Evolutionary conservation across 108 stramenopile genomes (phyloP).

Genomic region (Thalassiosira profunda): DNA sequence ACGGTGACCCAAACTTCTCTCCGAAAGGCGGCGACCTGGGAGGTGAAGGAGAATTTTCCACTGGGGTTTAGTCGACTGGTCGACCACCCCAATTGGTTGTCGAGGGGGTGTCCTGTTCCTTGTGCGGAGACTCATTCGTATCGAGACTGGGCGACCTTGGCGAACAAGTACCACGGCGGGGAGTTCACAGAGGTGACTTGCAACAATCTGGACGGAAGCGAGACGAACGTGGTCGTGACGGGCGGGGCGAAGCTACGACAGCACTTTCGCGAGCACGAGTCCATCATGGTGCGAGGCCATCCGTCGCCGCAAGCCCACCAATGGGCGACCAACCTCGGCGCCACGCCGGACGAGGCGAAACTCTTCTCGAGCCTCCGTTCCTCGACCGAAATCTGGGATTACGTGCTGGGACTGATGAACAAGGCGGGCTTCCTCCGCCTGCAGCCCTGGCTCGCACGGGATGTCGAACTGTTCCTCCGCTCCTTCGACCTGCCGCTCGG

Average conservation of each 20-base stretch:
- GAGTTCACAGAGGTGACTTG: background rate
- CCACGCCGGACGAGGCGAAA: conserved; percentile 1
- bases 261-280: background rate
- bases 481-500: conserved; percentile 7
- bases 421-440: conserved; percentile 23
- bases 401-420: conserved; percentile 15
- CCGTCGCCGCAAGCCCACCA: background rate
- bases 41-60: conserved; percentile 22
- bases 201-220: conserved; percentile 9
- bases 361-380: background rate
- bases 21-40: background rate
- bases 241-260: conserved; percentile 2
- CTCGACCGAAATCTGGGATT: conserved; percentile 7
- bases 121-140: conserved; percentile 20
- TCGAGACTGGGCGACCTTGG: conserved; percentile 13
- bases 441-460: conserved; percentile 35
- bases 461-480: conserved; percentile 17
- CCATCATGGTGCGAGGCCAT: background rate
- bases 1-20: conserved; percentile 1
- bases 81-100: conserved; percentile 33
- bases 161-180: background rate
- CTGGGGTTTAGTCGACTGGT: conserved; percentile 24
- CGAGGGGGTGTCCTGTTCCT: conserved; percentile 25
- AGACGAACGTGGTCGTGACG: conserved; percentile 9
- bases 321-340: conserved; percentile 27